Evolutionary conservation across 805 yeast species (phyloP).

Genomic region (Wickerhamiella galacta): DNA sequence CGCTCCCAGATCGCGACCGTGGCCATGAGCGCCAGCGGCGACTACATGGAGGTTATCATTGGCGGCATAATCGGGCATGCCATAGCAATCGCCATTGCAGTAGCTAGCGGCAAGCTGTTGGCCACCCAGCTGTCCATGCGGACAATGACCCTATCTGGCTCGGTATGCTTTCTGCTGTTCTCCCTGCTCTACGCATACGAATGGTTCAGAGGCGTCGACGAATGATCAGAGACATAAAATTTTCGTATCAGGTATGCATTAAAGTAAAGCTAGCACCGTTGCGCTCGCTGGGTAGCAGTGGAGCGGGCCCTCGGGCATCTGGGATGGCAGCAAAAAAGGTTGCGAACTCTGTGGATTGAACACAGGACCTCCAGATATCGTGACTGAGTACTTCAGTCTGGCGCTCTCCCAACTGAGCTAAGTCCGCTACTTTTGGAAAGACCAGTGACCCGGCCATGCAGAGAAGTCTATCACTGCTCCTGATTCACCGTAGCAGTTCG

Average conservation of each 20-base stretch:
- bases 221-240: too few relatives aligned
- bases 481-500: too few relatives aligned
- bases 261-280: too few relatives aligned
- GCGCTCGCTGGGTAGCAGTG: too few relatives aligned
- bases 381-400: constrained; percentile 25
- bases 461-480: too few relatives aligned
- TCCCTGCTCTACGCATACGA: constrained; percentile 65
- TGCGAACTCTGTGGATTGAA: constrained; percentile 49
- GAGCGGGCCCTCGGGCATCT: too few relatives aligned
- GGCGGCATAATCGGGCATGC: constrained; percentile 90
- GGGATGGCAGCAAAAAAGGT: constrained; percentile 3
- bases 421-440: too few relatives aligned
- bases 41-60: constrained; percentile 71
- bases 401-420: constrained; percentile 37
- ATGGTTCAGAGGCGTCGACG: constrained; percentile 6
- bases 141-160: constrained; percentile 82
- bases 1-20: constrained; percentile 95
- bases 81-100: constrained; percentile 78
- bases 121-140: constrained; percentile 85
- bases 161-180: constrained; percentile 70
- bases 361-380: constrained; percentile 60
- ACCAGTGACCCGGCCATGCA: too few relatives aligned
- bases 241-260: too few relatives aligned
- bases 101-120: constrained; percentile 75
- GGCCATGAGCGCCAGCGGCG: constrained; percentile 95